Evolutionary conservation across 331 rosid genomes (phyloP), one percentile per base, ranked within the genome.

Genomic region (Cydonia oblonga): DNA sequence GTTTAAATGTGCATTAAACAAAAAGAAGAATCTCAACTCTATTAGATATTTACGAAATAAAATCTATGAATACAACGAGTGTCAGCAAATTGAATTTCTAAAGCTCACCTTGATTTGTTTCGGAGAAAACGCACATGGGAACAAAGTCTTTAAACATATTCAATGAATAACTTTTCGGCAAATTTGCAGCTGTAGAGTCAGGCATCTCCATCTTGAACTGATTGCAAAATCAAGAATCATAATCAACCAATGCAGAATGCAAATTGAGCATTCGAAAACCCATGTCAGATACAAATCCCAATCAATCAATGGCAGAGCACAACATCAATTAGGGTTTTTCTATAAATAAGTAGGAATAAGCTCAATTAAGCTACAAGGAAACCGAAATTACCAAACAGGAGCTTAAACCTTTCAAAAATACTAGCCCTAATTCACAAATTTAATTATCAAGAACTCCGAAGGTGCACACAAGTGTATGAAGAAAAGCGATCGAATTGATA

Each of bases 201-300:
- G 92, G 85, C 89, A 89, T 88, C 87, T 95, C 99, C 99, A 95
- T 95, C 23, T 87, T 88, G 78, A 91, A 95, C 99, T 95, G 96
- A 25, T 46, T 18, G 69, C 46, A 53, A 79, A 69, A 71, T 70
- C 54, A 28, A 69, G 73, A 15, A 4, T 49, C 29, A 73, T 54
- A 57, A 87, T 71, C 44, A 29, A 62, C 20, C 73, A 72, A 78
- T 67, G 62, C 69, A 77, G 28, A 38, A 46, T 20, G 19, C 13
- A 25, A 30, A 23, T 5, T 14, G 62, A 44, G 28, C 53, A n/a
- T 29, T 24, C 25, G 40, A 8, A 73, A 64, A 63, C 29, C 35
- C 35, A 32, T 32, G 35, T 32, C 35, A 32, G 35, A 7, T 6
- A 32, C 35, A 32, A 32, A 32, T 32, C 9, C 35, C 15, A 24